phyloP scores from a whole-genome alignment of 495 filamentous ascomycete species.

The Xylaria telfairii region DNA sequence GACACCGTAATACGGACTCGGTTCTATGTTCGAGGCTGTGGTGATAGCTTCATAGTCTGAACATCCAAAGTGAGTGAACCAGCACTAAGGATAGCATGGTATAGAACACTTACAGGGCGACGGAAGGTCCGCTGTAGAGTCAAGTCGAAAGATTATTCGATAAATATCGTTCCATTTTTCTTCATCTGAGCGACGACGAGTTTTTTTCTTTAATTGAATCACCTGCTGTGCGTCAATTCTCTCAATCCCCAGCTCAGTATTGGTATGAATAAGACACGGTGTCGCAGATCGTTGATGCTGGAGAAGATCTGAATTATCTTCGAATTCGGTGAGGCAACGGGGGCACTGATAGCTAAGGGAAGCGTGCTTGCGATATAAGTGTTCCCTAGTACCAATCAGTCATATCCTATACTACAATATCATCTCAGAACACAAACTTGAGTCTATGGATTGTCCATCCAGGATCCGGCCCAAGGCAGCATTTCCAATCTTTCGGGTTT shows the following conservation, averaged over 20 bases:
- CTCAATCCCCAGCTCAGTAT: neutral
- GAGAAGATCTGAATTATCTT: neutral
- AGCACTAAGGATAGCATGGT: neutral
- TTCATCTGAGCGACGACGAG: neutral
- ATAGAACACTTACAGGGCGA: neutral
- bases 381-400: neutral
- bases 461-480: neutral
- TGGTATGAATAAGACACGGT: neutral
- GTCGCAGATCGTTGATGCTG: neutral
- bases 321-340: neutral
- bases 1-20: neutral
- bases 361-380: constrained; percentile 5
- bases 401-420: neutral
- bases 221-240: neutral
- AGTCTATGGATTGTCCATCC: constrained; percentile 6
- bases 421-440: neutral
- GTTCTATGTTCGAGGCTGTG: neutral
- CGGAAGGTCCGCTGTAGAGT: neutral
- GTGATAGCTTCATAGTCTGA: neutral
- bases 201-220: neutral
- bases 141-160: constrained; percentile 5
- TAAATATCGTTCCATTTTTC: constrained; percentile 3
- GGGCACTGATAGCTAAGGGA: neutral
- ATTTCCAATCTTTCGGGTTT: constrained; percentile 11
- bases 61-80: neutral